Evolutionary conservation across 1,284 basidiomycete species (phyloP), one percentile per base, ranked within the genome.

Genomic region (Tilletia horrida): DNA sequence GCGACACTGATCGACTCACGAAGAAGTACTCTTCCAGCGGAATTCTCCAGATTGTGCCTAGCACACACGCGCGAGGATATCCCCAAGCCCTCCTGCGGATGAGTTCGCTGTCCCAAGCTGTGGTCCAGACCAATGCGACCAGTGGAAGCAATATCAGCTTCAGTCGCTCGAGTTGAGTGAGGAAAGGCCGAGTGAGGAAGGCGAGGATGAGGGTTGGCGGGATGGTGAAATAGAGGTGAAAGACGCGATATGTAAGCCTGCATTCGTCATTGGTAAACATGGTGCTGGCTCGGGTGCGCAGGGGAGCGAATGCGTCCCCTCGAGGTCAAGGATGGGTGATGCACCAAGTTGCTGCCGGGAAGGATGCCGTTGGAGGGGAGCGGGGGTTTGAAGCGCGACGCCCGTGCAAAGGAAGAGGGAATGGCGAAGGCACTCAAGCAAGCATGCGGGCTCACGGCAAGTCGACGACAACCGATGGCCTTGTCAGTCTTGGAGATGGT

Each of bases 11-110:
- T 11, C 13, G 13, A 71, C 69, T 68, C 65, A 71, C 69, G 68
- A 77, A 78, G 29, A 75, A 76, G 73, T 78, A 78, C 59, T 77
- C 77, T 62, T 78, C 77, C 31, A 77, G 67, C 44, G 76, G 76
- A 1, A 77, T 75, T 29, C 72, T 72, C 62, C 76, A 76, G 64
- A 78, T 64, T 47, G 70, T 71, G 63, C 73, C 75, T 68, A 75
- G 69, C 47, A 78, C 74, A 67, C 77, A 78, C 29, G 70, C 68
- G 8, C 69, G 67, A 29, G 72, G 76, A 52, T 78, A 78, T 63
- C 69, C 72, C 77, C 76, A 78, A 2, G 77, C 77, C 9, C 71
- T 68, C 31, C 72, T 73, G 31, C 73, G 67, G 23, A 78, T 76
- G 55, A 78, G 70, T 63, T 73, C 67, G 43, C 74, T 76, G 67